Percentiles rank a stretch among this genome's conserved stretches.
phyloP scores from a whole-genome alignment of 1,284 basidiomycete genomes.

The Irpex lacteus region DNA sequence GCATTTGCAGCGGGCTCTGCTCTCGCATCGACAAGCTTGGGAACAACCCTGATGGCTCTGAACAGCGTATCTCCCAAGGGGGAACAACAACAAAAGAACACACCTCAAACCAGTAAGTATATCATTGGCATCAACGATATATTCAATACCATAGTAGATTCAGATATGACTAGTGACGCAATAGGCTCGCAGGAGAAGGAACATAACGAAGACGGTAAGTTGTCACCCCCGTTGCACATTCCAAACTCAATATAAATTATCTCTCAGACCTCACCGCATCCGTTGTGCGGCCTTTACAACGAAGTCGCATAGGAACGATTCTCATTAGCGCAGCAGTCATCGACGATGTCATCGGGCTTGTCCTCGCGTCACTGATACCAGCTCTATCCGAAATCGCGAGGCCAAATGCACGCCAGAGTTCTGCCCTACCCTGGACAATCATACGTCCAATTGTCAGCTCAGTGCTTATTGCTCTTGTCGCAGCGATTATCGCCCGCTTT shows the following conservation, averaged over 20 bases:
- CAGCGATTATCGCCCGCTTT: constrained; percentile 25
- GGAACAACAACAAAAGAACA: neutral
- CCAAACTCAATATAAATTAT: too few species aligned
- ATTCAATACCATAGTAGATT: too few species aligned
- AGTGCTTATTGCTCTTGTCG: constrained; percentile 30
- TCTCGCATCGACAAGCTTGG: constrained; percentile 49
- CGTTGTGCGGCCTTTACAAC: constrained; percentile 28
- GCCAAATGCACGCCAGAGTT: neutral
- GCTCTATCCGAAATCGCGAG: constrained; percentile 27
- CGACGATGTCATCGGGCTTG: constrained; percentile 55
- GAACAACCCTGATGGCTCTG: constrained; percentile 51
- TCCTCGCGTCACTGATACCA: constrained; percentile 45
- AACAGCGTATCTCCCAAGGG: constrained; percentile 18
- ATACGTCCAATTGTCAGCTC: constrained; percentile 39
- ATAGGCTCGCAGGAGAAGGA: too few species aligned
- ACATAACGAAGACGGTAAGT: too few species aligned
- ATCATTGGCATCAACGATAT: too few species aligned
- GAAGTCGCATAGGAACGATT: constrained; percentile 45
- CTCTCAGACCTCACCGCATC: neutral
- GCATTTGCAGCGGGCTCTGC: constrained; percentile 51
- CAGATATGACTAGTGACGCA: too few species aligned
- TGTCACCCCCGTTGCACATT: too few species aligned
- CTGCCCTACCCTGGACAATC: constrained; percentile 34
- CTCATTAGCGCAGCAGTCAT: constrained; percentile 52
- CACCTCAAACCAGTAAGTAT: neutral